A percentile compares a stretch with the other conserved stretches of the same genome.
These are phyloP conservation scores for Rhizopogon roseolus DNA, from an alignment of 768 basidiomycete genomes.

Conservation along the genomic window DNA sequence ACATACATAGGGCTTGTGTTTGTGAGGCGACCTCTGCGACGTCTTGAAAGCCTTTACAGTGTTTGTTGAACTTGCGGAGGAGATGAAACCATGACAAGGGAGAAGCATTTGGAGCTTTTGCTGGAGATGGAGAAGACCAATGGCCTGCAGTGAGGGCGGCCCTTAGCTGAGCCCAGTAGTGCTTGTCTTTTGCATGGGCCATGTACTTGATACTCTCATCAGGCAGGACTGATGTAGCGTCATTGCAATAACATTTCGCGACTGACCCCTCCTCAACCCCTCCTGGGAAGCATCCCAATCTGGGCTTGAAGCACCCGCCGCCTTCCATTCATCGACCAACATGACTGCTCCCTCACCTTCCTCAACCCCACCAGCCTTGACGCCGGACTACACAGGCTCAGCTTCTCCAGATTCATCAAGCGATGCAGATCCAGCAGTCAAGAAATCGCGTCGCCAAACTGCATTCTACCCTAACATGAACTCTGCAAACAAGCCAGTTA, in stretches of 20 bases:
- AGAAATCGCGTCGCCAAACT: slow-evolving; percentile 60
- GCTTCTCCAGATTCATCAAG: slow-evolving; percentile 29
- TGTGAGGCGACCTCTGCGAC: slow-evolving; percentile 64
- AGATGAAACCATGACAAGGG: slow-evolving; percentile 72
- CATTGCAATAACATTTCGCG: neutral
- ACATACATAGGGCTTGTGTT: slow-evolving; percentile 58
- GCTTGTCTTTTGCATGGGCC: slow-evolving; percentile 56
- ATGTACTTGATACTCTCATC: slow-evolving; percentile 17
- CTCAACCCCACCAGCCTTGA: slow-evolving; percentile 49
- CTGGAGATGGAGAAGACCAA: slow-evolving; percentile 63
- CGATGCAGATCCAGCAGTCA: slow-evolving; percentile 24
- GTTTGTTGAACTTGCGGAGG: slow-evolving; percentile 83
- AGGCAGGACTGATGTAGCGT: neutral
- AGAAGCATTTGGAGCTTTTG: slow-evolving; percentile 49
- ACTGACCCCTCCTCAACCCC: slow-evolving; percentile 3
- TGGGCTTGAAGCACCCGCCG: neutral
- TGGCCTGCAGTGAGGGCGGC: slow-evolving; percentile 65
- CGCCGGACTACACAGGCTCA: slow-evolving; percentile 56
- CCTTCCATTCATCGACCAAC: slow-evolving; percentile 6
- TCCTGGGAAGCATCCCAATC: neutral
- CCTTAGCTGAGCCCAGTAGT: slow-evolving; percentile 78
- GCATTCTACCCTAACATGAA: slow-evolving; percentile 78
- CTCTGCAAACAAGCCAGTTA: slow-evolving; percentile 65
- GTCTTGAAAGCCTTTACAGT: slow-evolving; percentile 57
- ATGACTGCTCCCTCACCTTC: slow-evolving; percentile 32